A percentile compares a stretch with the other conserved stretches of the same genome.
phyloP scores from a whole-genome alignment of 805 yeast species.

The Starmerella powellii region DNA sequence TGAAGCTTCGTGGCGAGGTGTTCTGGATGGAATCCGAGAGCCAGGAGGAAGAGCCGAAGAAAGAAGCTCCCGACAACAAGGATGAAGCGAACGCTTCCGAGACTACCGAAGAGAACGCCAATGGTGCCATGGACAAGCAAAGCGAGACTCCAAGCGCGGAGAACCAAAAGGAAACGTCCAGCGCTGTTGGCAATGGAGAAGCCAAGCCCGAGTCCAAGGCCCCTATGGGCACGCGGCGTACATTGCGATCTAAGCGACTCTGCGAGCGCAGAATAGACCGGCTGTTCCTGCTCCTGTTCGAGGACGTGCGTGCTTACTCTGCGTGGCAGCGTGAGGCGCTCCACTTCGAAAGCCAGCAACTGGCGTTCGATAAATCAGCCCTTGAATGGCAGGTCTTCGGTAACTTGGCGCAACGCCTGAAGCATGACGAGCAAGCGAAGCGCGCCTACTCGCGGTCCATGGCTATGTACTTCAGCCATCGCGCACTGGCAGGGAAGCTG shows the following conservation, averaged over 20 bases:
- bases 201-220: not conserved
- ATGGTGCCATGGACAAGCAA: not conserved
- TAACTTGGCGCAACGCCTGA: constrained; percentile 67
- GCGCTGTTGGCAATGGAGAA: not conserved
- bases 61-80: constrained; percentile 10
- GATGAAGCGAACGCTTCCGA: constrained; percentile 7
- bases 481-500: constrained; percentile 62
- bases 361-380: constrained; percentile 63
- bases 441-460: constrained; percentile 69
- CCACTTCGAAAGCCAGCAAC: constrained; percentile 79
- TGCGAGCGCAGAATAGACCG: constrained; percentile 76
- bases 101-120: constrained; percentile 9
- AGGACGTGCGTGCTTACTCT: constrained; percentile 59
- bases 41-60: constrained; percentile 14
- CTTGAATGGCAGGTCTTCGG: constrained; percentile 92
- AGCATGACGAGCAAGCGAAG: constrained; percentile 73
- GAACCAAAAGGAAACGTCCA: not conserved
- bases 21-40: constrained; percentile 76
- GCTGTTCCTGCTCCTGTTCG: constrained; percentile 56
- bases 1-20: constrained; percentile 51
- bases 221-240: constrained; percentile 9
- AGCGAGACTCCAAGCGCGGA: not conserved
- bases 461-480: constrained; percentile 63
- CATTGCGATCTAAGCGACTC: constrained; percentile 37
- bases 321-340: constrained; percentile 87